phyloP scores from a whole-genome alignment of 1,284 basidiomycete species.

The Cutaneotrichosporon mucoides region DNA sequence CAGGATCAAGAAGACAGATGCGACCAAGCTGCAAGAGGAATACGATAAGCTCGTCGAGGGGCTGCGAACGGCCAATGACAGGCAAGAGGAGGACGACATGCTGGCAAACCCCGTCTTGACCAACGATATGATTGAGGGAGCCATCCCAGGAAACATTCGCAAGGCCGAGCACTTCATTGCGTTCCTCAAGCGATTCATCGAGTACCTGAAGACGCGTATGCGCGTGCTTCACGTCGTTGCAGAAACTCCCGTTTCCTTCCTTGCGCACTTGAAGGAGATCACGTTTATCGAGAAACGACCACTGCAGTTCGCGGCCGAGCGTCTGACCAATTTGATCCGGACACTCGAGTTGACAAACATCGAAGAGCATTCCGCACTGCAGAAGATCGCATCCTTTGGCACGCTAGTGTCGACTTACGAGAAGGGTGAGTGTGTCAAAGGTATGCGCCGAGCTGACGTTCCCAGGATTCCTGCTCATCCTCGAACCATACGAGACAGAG shows the following conservation, averaged over 20 bases:
- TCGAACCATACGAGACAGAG: conserved; percentile 98
- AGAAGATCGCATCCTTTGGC: conserved; percentile 94
- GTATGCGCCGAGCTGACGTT: conserved; percentile 6
- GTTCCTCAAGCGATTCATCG: conserved; percentile 95
- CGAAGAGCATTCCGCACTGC: conserved; percentile 86
- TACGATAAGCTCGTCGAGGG: conserved; percentile 96
- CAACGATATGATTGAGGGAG: conserved; percentile 90
- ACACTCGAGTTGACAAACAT: conserved; percentile 86
- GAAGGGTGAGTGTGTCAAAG: conserved; percentile 60
- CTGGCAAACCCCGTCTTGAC: conserved; percentile 95
- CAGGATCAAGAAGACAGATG: conserved; percentile 91
- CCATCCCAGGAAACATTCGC: conserved; percentile 95
- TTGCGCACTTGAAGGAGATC: conserved; percentile 98
- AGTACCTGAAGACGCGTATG: conserved; percentile 99
- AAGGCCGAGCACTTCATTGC: conserved; percentile 99
- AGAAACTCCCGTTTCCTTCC: conserved; percentile 97
- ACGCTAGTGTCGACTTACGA: conserved; percentile 98
- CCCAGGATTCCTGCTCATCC: conserved; percentile 87
- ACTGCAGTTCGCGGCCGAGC: conserved; percentile 96
- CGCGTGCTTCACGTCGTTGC: conserved; percentile 97
- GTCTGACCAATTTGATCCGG: conserved; percentile 86
- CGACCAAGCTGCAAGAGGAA: conserved; percentile 91
- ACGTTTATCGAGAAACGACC: conserved; percentile 97
- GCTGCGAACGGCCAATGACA: conserved; percentile 68
- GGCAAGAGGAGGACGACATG: conserved; percentile 68